A percentile compares a stretch with the other conserved stretches of the same genome.
These are phyloP conservation scores for Dictyostelium citrinum DNA, from an alignment of 78 protist genomes.

Conservation along the genomic window DNA sequence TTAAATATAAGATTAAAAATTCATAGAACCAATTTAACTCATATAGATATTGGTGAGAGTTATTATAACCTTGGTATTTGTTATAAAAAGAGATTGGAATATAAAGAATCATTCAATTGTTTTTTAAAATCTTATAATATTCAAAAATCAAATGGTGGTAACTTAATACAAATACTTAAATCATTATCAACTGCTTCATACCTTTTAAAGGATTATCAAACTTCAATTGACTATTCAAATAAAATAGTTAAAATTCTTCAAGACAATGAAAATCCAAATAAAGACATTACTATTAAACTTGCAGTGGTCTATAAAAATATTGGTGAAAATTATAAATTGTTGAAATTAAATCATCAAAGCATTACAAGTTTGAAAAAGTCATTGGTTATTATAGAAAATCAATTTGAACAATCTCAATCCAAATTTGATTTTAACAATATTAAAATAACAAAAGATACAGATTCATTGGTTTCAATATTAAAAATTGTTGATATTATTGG, in stretches of 20 bases:
- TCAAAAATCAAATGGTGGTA: not conserved
- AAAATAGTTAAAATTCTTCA: not conserved
- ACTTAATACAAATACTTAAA: not conserved
- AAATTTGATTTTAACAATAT: not conserved
- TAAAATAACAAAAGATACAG: not conserved
- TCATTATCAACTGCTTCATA: not conserved
- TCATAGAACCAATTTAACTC: conserved; percentile 8
- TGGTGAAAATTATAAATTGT: not conserved
- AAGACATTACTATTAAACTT: not conserved
- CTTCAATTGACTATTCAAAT: not conserved
- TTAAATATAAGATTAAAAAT: conserved; percentile 8
- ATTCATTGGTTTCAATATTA: not conserved
- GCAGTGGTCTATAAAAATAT: not conserved
- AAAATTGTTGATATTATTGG: not conserved
- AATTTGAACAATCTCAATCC: not conserved
- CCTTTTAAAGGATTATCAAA: not conserved
- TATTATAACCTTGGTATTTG: not conserved
- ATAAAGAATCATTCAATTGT: not conserved
- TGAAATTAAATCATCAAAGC: not conserved
- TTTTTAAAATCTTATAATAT: not conserved
- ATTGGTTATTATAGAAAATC: not conserved
- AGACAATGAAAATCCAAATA: not conserved
- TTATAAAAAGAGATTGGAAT: not conserved
- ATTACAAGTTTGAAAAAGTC: not conserved
- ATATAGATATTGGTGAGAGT: not conserved